Evolutionary conservation across 2,329 filamentous ascomycete species (phyloP).

Genomic region (Rasamsonia emersonii): DNA sequence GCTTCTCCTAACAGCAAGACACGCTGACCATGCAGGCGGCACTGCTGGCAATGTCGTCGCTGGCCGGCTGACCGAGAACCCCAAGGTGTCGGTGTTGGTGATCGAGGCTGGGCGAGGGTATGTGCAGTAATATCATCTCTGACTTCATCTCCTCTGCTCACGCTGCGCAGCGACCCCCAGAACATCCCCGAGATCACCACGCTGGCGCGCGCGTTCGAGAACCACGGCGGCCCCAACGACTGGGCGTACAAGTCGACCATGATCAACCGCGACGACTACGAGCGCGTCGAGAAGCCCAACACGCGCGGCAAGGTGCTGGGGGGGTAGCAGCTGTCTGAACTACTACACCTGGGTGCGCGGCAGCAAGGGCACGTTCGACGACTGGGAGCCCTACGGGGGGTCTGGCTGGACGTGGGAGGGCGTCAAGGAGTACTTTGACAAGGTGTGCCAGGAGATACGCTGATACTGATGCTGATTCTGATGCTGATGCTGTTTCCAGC

Average conservation of each 20-base stretch:
- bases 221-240: slow-evolving; percentile 49
- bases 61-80: slow-evolving; percentile 23
- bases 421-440: slow-evolving; percentile 38
- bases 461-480: too few relatives aligned
- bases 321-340: slow-evolving; percentile 50
- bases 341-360: slow-evolving; percentile 57
- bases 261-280: slow-evolving; percentile 50
- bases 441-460: slow-evolving; percentile 2
- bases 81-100: too few relatives aligned
- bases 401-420: slow-evolving; percentile 48
- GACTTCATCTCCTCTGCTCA: too few relatives aligned
- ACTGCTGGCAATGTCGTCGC: slow-evolving; percentile 23
- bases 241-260: slow-evolving; percentile 55
- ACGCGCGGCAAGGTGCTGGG: slow-evolving; percentile 52
- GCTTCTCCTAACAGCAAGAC: too few relatives aligned
- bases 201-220: slow-evolving; percentile 46
- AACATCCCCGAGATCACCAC: slow-evolving; percentile 47
- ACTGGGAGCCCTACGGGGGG: slow-evolving; percentile 37
- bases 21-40: too few relatives aligned
- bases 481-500: slow-evolving; percentile 30
- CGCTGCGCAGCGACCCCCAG: slow-evolving; percentile 33
- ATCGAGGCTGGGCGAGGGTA: too few relatives aligned
- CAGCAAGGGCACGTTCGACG: slow-evolving; percentile 46
- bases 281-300: slow-evolving; percentile 54
- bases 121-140: too few relatives aligned